phyloP scores from a whole-genome alignment of 2,329 filamentous ascomycete species.

The Anthostomella pinea region DNA sequence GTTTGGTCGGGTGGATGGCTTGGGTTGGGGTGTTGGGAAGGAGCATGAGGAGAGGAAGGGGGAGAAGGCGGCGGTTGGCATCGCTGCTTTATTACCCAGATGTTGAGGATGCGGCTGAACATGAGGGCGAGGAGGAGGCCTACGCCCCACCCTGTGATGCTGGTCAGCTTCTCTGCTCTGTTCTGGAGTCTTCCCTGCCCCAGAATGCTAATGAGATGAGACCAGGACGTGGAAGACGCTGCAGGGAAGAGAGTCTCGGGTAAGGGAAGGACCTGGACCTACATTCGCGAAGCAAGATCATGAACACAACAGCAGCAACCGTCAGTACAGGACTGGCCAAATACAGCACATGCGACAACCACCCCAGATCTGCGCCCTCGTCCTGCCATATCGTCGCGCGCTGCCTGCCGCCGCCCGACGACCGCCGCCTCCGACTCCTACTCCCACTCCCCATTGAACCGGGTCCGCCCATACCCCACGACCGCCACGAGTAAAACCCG shows the following conservation, averaged over 20 bases:
- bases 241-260: background rate
- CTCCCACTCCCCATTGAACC: conserved; percentile 16
- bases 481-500: conserved; percentile 21
- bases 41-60: conserved; percentile 7
- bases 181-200: too few species aligned
- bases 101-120: conserved; percentile 53
- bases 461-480: too few species aligned
- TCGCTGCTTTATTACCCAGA: conserved; percentile 54
- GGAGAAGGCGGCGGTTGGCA: conserved; percentile 22
- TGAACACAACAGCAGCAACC: conserved; percentile 39
- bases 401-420: conserved; percentile 18
- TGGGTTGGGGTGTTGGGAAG: conserved; percentile 3
- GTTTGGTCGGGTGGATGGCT: conserved; percentile 4
- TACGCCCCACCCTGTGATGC: conserved; percentile 45
- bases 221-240: background rate
- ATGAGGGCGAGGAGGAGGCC: conserved; percentile 47
- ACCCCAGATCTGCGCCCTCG: conserved; percentile 38
- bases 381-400: conserved; percentile 30
- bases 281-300: conserved; percentile 48
- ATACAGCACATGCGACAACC: conserved; percentile 49
- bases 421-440: background rate
- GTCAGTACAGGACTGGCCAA: conserved; percentile 47
- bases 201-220: too few species aligned
- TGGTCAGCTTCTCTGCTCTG: conserved; percentile 6
- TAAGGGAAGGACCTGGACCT: conserved; percentile 10